phyloP scores from a whole-genome alignment of 768 basidiomycete species.

The Lactarius hengduanensis region DNA sequence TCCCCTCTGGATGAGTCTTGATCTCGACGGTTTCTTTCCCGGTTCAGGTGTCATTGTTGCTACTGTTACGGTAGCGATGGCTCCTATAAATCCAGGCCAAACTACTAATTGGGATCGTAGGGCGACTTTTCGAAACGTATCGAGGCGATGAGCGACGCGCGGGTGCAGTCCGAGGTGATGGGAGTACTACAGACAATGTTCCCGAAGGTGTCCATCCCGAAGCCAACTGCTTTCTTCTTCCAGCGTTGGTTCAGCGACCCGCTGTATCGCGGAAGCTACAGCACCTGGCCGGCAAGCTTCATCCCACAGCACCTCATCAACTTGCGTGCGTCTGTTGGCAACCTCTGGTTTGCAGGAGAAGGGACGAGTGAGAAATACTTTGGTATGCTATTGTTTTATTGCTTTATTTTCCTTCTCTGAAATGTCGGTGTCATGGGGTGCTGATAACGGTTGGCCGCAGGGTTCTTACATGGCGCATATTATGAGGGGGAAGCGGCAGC shows the following conservation, averaged over 20 bases:
- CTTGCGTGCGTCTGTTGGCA: conserved; percentile 49
- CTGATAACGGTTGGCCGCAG: conserved; percentile 4
- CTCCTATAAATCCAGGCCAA: conserved; percentile 13
- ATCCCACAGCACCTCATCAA: conserved; percentile 50
- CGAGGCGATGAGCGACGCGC: conserved; percentile 47
- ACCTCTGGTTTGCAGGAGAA: conserved; percentile 62
- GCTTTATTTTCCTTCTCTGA: neutral
- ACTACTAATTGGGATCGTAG: conserved; percentile 34
- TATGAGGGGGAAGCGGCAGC: conserved; percentile 34
- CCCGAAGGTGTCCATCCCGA: conserved; percentile 50
- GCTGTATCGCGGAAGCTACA: conserved; percentile 57
- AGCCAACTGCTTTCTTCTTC: conserved; percentile 52
- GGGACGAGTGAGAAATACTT: conserved; percentile 54
- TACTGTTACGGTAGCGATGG: conserved; percentile 46
- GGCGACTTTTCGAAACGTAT: conserved; percentile 58
- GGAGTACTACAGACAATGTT: conserved; percentile 54
- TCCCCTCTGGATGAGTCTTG: conserved; percentile 65
- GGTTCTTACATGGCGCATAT: conserved; percentile 36
- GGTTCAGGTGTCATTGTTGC: conserved; percentile 56
- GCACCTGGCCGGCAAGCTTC: conserved; percentile 63
- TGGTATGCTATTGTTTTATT: conserved; percentile 38
- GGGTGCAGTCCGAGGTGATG: conserved; percentile 54
- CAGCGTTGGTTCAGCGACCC: conserved; percentile 52
- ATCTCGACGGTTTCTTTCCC: conserved; percentile 54
- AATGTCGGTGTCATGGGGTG: neutral